These are phyloP conservation scores for Rhodotorula sp. DNA, from an alignment of 1,284 basidiomycete species.

Conservation along the genomic window DNA sequence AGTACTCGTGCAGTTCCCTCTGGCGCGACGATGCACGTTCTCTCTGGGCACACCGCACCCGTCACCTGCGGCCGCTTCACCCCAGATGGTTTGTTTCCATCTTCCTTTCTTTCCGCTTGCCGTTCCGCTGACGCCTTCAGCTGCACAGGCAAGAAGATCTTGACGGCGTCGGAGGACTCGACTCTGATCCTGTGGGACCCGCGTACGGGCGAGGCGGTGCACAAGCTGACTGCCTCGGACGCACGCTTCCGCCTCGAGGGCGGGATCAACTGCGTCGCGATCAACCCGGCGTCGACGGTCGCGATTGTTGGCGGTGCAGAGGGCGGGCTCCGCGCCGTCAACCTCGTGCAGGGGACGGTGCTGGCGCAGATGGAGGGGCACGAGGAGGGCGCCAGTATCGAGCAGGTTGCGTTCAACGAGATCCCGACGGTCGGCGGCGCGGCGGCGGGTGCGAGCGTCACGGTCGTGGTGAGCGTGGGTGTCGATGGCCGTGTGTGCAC, in stretches of 20 bases:
- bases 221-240: slow-evolving; percentile 73
- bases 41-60: slow-evolving; percentile 82
- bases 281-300: slow-evolving; percentile 80
- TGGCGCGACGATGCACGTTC: slow-evolving; percentile 92
- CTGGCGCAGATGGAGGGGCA: slow-evolving; percentile 80
- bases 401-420: slow-evolving; percentile 80
- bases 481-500: slow-evolving; percentile 93
- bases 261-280: slow-evolving; percentile 79
- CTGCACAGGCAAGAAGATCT: slow-evolving; percentile 72
- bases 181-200: slow-evolving; percentile 91
- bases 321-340: slow-evolving; percentile 81
- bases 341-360: slow-evolving; percentile 80
- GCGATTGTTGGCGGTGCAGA: slow-evolving; percentile 83
- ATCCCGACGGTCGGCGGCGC: slow-evolving; percentile 52
- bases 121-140: slow-evolving; percentile 14
- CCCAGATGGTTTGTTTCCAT: slow-evolving; percentile 67
- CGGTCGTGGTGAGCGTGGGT: slow-evolving; percentile 69
- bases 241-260: slow-evolving; percentile 74
- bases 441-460: slow-evolving; percentile 58
- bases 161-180: slow-evolving; percentile 84
- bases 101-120: background rate
- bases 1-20: slow-evolving; percentile 68
- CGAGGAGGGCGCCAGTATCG: slow-evolving; percentile 80
- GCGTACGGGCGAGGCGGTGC: slow-evolving; percentile 70
- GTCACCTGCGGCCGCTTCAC: slow-evolving; percentile 90